Percentiles rank a stretch among this genome's conserved stretches.
Evolutionary conservation across 148 eudicot species (phyloP).

Genomic region (Persicaria maculosa): DNA sequence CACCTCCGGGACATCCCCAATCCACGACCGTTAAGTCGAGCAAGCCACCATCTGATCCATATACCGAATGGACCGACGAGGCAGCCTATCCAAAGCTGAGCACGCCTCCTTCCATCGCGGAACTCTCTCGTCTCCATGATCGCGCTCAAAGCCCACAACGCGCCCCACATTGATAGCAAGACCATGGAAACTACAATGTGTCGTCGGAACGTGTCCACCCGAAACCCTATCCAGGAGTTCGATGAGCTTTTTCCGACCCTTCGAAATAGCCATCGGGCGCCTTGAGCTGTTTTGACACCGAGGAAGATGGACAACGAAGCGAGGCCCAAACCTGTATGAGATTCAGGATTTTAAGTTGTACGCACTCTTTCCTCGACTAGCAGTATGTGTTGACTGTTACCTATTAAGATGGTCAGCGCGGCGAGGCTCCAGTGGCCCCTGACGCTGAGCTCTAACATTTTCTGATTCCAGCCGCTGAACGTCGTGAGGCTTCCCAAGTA

Average conservation of each 20-base stretch:
- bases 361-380: no score
- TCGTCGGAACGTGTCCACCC: constrained; percentile 17
- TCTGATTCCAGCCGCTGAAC: constrained; percentile 92
- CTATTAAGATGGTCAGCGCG: constrained; percentile 49
- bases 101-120: constrained; percentile 36
- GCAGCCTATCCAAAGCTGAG: constrained; percentile 82
- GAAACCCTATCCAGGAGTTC: neutral
- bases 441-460: constrained; percentile 79
- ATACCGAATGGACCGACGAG: constrained; percentile 81
- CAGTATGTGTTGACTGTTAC: constrained; percentile 18
- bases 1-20: constrained; percentile 41
- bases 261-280: constrained; percentile 31
- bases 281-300: constrained; percentile 63
- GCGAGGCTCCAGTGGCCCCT: constrained; percentile 63
- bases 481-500: constrained; percentile 92
- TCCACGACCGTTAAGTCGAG: constrained; percentile 82
- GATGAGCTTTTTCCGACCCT: neutral
- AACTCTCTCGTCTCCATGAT: constrained; percentile 42
- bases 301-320: constrained; percentile 46
- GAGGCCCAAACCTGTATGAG: constrained; percentile 55
- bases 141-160: constrained; percentile 47
- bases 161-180: constrained; percentile 30
- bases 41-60: constrained; percentile 88
- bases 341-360: neutral
- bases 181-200: constrained; percentile 26